These are phyloP conservation scores for Pythium phragmitis DNA, from an alignment of 352 stramenopile genomes.

Conservation along the genomic window DNA sequence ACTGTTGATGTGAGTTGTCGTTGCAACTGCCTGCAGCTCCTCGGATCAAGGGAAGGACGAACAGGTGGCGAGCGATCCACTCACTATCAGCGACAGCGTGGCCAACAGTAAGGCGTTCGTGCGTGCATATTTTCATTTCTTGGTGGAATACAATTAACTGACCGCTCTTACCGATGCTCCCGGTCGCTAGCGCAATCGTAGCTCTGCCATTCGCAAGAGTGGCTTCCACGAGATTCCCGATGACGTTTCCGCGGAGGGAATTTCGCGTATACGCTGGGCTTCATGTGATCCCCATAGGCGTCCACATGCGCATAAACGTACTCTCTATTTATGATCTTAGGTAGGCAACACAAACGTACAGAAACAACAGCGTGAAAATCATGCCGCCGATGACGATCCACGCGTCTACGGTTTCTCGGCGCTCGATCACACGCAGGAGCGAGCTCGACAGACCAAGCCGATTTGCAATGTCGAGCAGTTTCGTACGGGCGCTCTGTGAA, in stretches of 20 bases:
- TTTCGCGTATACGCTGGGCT: neutral
- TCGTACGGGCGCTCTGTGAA: constrained; percentile 63
- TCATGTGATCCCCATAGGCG: neutral
- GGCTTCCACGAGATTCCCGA: neutral
- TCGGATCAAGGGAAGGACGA: constrained; percentile 1
- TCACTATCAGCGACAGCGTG: neutral
- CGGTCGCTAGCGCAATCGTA: neutral
- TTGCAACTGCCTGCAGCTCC: constrained; percentile 4
- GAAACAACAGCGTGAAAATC: constrained; percentile 76
- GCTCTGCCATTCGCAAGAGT: neutral
- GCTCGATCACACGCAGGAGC: constrained; percentile 79
- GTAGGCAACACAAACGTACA: constrained; percentile 77
- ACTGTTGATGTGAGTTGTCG: constrained; percentile 17
- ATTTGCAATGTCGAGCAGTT: constrained; percentile 84
- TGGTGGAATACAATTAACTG: constrained; percentile 6
- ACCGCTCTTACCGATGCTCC: neutral
- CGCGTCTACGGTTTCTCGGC: constrained; percentile 78
- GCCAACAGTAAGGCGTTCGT: constrained; percentile 3
- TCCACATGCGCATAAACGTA: neutral
- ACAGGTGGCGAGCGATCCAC: neutral
- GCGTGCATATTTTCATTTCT: constrained; percentile 3
- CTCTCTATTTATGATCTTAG: constrained; percentile 30
- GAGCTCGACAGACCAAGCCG: constrained; percentile 79
- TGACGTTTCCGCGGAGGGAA: neutral
- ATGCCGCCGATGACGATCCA: constrained; percentile 86